Evolutionary conservation across 2,329 filamentous ascomycete species (phyloP).

Genomic region (Lecanicillium sp.): DNA sequence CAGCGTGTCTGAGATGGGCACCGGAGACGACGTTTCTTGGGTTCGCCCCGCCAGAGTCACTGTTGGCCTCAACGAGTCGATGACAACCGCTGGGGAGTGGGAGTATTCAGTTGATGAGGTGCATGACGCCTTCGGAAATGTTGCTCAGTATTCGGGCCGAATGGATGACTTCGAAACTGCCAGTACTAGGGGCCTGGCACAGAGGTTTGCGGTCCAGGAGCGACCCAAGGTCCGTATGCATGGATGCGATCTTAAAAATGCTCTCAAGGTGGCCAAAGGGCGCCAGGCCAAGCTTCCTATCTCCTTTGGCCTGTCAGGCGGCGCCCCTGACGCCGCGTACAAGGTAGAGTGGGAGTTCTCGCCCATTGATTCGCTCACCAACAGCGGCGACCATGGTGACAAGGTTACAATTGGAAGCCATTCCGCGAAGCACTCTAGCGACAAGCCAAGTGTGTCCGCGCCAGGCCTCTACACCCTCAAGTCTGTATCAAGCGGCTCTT

Average conservation of each 20-base stretch:
- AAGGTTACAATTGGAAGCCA: slow-evolving; percentile 50
- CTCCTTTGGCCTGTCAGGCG: slow-evolving; percentile 56
- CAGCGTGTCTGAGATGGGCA: slow-evolving; percentile 51
- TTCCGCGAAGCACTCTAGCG: slow-evolving; percentile 51
- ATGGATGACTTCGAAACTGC: slow-evolving; percentile 63
- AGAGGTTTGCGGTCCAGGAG: slow-evolving; percentile 79
- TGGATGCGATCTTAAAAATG: slow-evolving; percentile 71
- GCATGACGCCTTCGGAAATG: slow-evolving; percentile 81
- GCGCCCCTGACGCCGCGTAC: slow-evolving; percentile 55
- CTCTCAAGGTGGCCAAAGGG: slow-evolving; percentile 77
- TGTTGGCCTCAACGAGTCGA: slow-evolving; percentile 84
- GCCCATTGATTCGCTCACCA: slow-evolving; percentile 59
- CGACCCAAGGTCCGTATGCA: slow-evolving; percentile 65
- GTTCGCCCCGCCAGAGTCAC: slow-evolving; percentile 65
- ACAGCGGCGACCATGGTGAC: slow-evolving; percentile 61
- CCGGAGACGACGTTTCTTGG: slow-evolving; percentile 67
- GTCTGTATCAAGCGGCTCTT: slow-evolving; percentile 71
- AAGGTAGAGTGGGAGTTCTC: slow-evolving; percentile 77
- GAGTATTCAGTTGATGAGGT: slow-evolving; percentile 88
- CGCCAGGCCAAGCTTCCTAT: slow-evolving; percentile 62
- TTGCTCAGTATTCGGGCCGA: slow-evolving; percentile 62
- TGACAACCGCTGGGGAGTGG: slow-evolving; percentile 74
- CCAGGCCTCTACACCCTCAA: slow-evolving; percentile 83
- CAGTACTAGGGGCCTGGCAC: slow-evolving; percentile 57
- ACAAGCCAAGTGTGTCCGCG: slow-evolving; percentile 61